Conservation (phyloP, 345 rosid species). For the Isatis tinctoria region DNA sequence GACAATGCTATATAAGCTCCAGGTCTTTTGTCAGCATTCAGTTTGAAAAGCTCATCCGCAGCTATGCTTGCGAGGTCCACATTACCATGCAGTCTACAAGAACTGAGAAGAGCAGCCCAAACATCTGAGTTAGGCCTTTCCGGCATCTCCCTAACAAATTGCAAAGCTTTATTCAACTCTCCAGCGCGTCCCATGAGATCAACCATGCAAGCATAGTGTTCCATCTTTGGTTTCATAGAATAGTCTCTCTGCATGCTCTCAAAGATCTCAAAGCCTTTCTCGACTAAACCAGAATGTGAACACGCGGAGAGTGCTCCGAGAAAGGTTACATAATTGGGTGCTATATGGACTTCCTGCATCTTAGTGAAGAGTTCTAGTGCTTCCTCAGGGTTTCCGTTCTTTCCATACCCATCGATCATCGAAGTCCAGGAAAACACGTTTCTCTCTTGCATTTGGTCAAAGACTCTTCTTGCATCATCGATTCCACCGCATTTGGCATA, state of each 20-base stretch:
- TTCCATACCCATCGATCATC: conserved; percentile 95
- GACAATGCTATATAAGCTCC: conserved; percentile 88
- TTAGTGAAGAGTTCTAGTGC: conserved; percentile 62
- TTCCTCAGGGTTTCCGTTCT: conserved; percentile 66
- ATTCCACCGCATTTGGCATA: conserved; percentile 79
- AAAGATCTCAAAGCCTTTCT: conserved; percentile 64
- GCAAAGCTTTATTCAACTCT: conserved; percentile 56
- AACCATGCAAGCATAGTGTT: conserved; percentile 92
- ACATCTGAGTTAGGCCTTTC: conserved; percentile 76
- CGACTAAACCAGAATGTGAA: conserved; percentile 75
- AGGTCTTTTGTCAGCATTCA: conserved; percentile 61
- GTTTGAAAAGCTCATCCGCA: conserved; percentile 68
- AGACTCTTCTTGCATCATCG: conserved; percentile 55
- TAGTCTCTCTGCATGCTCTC: conserved; percentile 74
- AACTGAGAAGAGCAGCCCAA: conserved; percentile 87
- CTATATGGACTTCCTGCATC: conserved; percentile 46
- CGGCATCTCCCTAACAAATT: conserved; percentile 55
- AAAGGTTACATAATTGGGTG: conserved; percentile 78
- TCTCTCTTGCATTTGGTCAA: conserved; percentile 56
- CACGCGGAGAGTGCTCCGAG: conserved; percentile 88
- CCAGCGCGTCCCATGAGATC: conserved; percentile 90
- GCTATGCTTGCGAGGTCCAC: conserved; percentile 63
- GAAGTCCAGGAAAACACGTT: conserved; percentile 95
- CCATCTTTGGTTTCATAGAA: conserved; percentile 68
- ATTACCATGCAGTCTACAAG: conserved; percentile 63